Evolutionary conservation across 257 asterid species (phyloP).

Genomic region (Leonotis leonurus): DNA sequence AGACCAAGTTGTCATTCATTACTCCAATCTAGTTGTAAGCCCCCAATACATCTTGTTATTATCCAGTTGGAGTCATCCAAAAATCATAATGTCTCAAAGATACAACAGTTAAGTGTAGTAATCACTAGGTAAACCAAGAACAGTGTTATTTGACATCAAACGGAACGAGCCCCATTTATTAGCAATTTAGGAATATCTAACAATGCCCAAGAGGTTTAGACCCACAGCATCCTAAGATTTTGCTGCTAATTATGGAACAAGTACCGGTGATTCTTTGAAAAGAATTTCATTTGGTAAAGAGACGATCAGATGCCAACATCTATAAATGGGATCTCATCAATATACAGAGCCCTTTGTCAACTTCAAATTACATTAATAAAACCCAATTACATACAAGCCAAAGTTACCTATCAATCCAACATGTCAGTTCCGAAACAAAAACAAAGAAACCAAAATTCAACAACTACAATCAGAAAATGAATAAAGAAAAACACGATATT

Average conservation of each 20-base stretch:
- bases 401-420: neutral
- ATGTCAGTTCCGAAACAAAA: neutral
- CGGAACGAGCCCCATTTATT: neutral
- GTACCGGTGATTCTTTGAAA: neutral
- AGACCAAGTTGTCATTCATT: neutral
- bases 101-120: neutral
- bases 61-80: neutral
- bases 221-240: neutral
- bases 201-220: neutral
- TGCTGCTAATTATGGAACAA: neutral
- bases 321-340: neutral
- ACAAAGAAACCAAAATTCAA: neutral
- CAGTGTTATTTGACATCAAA: neutral
- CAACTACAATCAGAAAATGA: neutral
- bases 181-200: neutral
- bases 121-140: neutral
- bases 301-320: neutral
- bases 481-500: slow-evolving; percentile 1
- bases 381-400: neutral
- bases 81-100: neutral
- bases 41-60: neutral
- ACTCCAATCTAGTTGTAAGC: neutral
- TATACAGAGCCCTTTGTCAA: neutral
- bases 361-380: neutral
- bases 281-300: neutral